These are phyloP conservation scores for Camellia oleifera DNA, from an alignment of 179 eudicot genomes.

Conservation along the genomic window DNA sequence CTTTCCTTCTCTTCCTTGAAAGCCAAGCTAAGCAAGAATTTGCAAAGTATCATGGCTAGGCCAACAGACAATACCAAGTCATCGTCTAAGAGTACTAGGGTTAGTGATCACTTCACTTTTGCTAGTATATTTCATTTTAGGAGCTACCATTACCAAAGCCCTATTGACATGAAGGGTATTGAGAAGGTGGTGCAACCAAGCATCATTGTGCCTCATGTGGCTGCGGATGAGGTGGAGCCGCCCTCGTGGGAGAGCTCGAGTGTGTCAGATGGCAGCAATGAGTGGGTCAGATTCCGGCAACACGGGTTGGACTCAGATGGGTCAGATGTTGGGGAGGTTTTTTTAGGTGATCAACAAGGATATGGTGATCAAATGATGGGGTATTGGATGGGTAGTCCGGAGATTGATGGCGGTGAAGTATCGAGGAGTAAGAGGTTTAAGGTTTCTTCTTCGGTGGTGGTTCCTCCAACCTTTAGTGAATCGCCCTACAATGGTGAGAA, in stretches of 20 bases:
- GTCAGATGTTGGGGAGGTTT: constrained; percentile 29
- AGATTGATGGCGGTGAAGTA: background rate
- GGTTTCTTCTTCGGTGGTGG: constrained; percentile 48
- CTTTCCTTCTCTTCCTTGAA: constrained; percentile 42
- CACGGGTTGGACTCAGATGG: constrained; percentile 35
- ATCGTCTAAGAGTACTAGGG: constrained; percentile 31
- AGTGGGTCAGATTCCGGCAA: constrained; percentile 30
- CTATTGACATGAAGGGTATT: constrained; percentile 21
- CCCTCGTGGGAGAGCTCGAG: constrained; percentile 37
- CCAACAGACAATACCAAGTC: constrained; percentile 31
- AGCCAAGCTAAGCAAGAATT: constrained; percentile 43
- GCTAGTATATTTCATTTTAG: constrained; percentile 43
- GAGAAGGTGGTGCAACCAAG: constrained; percentile 49
- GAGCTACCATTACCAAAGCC: constrained; percentile 23
- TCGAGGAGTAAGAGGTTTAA: constrained; percentile 47
- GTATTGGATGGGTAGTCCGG: constrained; percentile 33
- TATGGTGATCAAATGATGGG: constrained; percentile 17
- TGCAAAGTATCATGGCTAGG: constrained; percentile 44
- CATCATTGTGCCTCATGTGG: constrained; percentile 33
- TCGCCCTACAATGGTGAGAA: constrained; percentile 8
- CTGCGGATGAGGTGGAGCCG: constrained; percentile 14
- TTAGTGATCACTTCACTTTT: constrained; percentile 50
- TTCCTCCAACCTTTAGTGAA: constrained; percentile 39
- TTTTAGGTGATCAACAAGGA: background rate
- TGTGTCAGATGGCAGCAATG: constrained; percentile 32